Evolutionary conservation across 2,329 filamentous ascomycete genomes (phyloP).

Genomic region (Pseudogymnoascus sp.): DNA sequence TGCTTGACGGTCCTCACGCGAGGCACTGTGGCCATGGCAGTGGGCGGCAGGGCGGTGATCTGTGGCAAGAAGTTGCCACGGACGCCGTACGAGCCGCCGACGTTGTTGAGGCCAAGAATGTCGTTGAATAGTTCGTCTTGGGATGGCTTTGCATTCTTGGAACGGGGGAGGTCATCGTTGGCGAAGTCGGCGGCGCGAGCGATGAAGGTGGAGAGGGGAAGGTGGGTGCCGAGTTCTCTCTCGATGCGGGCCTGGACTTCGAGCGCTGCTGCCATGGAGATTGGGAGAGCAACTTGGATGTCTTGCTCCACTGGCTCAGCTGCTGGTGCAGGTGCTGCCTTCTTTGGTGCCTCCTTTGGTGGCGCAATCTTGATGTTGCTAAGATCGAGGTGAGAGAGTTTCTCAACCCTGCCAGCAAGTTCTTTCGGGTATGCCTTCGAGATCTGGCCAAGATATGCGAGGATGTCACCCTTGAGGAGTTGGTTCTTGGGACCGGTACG

Average conservation of each 20-base stretch:
- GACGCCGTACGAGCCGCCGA: constrained; percentile 42
- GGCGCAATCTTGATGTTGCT: constrained; percentile 83
- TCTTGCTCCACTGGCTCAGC: constrained; percentile 36
- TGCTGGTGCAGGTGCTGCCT: constrained; percentile 31
- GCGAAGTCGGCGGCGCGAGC: constrained; percentile 76
- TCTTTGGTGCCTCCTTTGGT: constrained; percentile 31
- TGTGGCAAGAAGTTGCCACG: constrained; percentile 64
- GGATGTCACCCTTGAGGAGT: constrained; percentile 88
- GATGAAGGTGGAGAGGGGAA: constrained; percentile 83
- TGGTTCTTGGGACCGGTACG: constrained; percentile 82
- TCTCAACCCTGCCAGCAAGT: constrained; percentile 62
- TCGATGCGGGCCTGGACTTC: constrained; percentile 76
- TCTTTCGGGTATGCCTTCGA: constrained; percentile 61
- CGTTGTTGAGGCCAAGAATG: constrained; percentile 61
- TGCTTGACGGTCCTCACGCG: constrained; percentile 26
- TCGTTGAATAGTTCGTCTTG: constrained; percentile 83
- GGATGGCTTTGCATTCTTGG: constrained; percentile 55
- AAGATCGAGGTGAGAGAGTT: constrained; percentile 78
- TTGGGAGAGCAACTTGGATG: constrained; percentile 59
- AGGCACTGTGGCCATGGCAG: constrained; percentile 30
- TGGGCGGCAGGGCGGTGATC: constrained; percentile 50
- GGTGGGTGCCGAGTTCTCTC: constrained; percentile 65
- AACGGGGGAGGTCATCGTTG: constrained; percentile 73
- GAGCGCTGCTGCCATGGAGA: constrained; percentile 72
- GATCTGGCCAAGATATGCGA: constrained; percentile 79